phyloP scores from a whole-genome alignment of 139 green algal genomes.

The Asterochloris erici region DNA sequence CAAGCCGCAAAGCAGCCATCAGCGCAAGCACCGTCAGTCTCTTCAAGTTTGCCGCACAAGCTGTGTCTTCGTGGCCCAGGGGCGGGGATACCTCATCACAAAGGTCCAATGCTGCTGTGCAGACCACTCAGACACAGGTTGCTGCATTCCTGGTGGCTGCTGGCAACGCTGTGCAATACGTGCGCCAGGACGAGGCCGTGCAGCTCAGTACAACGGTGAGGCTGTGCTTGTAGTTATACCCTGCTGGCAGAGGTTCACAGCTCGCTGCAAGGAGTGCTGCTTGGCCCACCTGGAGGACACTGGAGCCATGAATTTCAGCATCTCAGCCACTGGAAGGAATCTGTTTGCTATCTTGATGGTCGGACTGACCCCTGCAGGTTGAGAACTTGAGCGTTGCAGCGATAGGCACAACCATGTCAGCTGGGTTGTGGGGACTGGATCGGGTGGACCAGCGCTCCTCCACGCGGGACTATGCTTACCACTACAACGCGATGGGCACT shows the following conservation, averaged over 20 bases:
- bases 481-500: constrained; percentile 30
- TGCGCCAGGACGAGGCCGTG: neutral
- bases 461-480: constrained; percentile 30
- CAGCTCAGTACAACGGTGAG: neutral
- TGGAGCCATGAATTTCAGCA: neutral
- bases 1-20: neutral
- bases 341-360: neutral
- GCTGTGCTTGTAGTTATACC: neutral
- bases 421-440: constrained; percentile 35
- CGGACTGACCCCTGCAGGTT: neutral
- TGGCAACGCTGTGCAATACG: neutral
- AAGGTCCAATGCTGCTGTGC: neutral
- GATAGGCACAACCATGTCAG: neutral
- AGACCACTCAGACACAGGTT: constrained; percentile 1
- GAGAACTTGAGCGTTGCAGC: neutral
- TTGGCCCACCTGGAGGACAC: neutral
- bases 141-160: neutral
- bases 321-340: neutral
- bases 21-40: neutral
- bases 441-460: constrained; percentile 30
- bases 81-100: neutral
- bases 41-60: neutral
- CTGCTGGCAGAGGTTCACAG: neutral
- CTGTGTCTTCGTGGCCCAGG: neutral
- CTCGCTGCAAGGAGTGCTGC: neutral